These are phyloP conservation scores for Chytriomyces hyalinus DNA, from an alignment of 192 early-diverging fungal species.

Conservation along the genomic window DNA sequence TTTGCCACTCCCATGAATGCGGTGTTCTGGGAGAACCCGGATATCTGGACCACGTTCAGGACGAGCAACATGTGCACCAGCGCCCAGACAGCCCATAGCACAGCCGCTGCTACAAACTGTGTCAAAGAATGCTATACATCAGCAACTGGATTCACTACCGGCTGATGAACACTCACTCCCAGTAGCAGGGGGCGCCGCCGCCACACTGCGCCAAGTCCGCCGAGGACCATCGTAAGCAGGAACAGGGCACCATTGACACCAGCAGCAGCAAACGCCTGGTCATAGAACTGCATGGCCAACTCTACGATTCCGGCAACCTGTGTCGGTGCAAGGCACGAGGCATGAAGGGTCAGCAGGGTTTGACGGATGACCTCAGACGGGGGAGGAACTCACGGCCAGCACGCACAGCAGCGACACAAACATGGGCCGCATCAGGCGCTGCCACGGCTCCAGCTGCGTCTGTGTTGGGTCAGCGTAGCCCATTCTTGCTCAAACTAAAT, in stretches of 20 bases:
- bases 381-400: no score
- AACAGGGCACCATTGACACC: constrained; percentile 4
- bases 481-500: no score
- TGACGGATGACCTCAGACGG: no score
- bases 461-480: no score
- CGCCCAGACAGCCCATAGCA: constrained; percentile 23
- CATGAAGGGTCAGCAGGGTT: no score
- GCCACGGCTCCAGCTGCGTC: background rate
- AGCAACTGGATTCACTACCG: background rate
- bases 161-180: background rate
- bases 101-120: constrained; percentile 13
- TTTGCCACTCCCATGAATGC: constrained; percentile 13
- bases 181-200: background rate
- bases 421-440: background rate
- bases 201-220: constrained; percentile 3
- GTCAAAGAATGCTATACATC: background rate
- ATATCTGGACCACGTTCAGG: background rate
- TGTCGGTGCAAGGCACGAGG: background rate
- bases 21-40: background rate
- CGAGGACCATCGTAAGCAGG: background rate
- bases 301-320: constrained; percentile 5
- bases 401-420: background rate
- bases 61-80: constrained; percentile 21
- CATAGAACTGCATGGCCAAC: constrained; percentile 21
- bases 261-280: constrained; percentile 14